phyloP scores from a whole-genome alignment of 2,329 filamentous ascomycete species.

The Cladophialophora chaetospira region DNA sequence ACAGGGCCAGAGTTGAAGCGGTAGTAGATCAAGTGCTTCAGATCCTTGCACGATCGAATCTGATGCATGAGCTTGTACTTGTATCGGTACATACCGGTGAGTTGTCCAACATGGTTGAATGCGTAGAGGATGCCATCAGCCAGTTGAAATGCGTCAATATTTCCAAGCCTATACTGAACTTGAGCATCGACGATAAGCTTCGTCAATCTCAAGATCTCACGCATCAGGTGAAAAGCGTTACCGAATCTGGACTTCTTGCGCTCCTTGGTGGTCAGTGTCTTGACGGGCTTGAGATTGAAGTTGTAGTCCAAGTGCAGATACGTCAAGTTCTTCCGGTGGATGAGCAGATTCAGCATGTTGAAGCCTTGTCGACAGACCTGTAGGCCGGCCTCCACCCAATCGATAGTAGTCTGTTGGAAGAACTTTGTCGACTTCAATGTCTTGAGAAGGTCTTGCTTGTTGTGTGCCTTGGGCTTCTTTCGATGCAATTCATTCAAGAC shows the following conservation, averaged over 20 bases:
- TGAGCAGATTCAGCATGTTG: conserved; percentile 97
- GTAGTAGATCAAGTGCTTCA: conserved; percentile 99
- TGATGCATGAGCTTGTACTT: conserved; percentile 99
- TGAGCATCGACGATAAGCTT: conserved; percentile 98
- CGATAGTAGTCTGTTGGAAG: conserved; percentile 98
- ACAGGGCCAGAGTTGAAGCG: conserved; percentile 97
- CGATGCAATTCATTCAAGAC: conserved; percentile 97
- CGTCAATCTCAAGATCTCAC: conserved; percentile 91
- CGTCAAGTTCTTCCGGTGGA: conserved; percentile 96
- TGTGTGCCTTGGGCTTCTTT: conserved; percentile 91
- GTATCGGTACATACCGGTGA: conserved; percentile 99
- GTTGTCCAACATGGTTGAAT: conserved; percentile 97
- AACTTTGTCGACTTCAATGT: conserved; percentile 97
- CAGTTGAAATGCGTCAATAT: conserved; percentile 98
- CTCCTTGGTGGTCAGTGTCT: conserved; percentile 97
- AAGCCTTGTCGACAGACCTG: conserved; percentile 98
- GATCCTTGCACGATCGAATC: conserved; percentile 96
- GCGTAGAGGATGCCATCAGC: conserved; percentile 98
- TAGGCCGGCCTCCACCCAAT: conserved; percentile 98
- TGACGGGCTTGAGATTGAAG: conserved; percentile 98
- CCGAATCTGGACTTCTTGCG: conserved; percentile 99
- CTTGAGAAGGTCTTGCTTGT: conserved; percentile 86
- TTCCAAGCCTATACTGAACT: conserved; percentile 94
- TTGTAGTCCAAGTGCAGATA: conserved; percentile 99
- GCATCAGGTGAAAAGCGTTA: conserved; percentile 98